Percentiles rank a stretch among this genome's conserved stretches.
phyloP scores from a whole-genome alignment of 345 rosid species.

The Salix dunnii region DNA sequence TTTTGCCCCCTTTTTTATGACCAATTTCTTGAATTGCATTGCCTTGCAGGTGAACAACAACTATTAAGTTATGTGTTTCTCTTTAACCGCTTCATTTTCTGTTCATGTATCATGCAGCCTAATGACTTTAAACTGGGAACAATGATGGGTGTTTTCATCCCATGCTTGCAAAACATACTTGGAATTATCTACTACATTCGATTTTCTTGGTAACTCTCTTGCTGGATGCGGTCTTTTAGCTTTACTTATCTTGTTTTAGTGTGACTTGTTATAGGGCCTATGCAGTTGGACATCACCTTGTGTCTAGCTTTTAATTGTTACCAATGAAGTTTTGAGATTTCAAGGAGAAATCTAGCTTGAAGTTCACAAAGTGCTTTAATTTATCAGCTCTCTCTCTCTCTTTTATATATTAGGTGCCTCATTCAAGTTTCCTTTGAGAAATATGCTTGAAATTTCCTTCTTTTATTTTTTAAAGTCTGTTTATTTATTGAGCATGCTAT shows the following conservation, averaged over 20 bases:
- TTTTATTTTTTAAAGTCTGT: neutral
- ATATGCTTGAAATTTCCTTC: neutral
- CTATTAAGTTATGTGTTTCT: neutral
- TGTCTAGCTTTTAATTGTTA: neutral
- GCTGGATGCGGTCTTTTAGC: conserved; percentile 2
- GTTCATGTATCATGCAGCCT: conserved; percentile 49
- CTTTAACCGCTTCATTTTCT: neutral
- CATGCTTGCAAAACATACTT: conserved; percentile 95
- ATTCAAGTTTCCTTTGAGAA: neutral
- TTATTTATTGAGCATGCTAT: neutral
- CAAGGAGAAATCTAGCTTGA: neutral
- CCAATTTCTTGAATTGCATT: neutral
- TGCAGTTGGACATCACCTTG: neutral
- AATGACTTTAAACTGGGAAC: conserved; percentile 78
- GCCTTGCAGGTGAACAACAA: neutral
- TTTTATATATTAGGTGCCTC: neutral
- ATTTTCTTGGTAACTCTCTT: conserved; percentile 72
- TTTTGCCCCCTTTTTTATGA: neutral
- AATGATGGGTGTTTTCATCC: conserved; percentile 97
- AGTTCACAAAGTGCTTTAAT: neutral
- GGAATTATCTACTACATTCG: conserved; percentile 99
- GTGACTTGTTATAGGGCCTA: neutral
- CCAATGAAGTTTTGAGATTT: neutral
- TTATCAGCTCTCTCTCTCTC: neutral
- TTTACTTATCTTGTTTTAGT: conserved; percentile 4